Conservation (phyloP, 805 yeast genomes). For the Cyberlindnera bimundalis region DNA sequence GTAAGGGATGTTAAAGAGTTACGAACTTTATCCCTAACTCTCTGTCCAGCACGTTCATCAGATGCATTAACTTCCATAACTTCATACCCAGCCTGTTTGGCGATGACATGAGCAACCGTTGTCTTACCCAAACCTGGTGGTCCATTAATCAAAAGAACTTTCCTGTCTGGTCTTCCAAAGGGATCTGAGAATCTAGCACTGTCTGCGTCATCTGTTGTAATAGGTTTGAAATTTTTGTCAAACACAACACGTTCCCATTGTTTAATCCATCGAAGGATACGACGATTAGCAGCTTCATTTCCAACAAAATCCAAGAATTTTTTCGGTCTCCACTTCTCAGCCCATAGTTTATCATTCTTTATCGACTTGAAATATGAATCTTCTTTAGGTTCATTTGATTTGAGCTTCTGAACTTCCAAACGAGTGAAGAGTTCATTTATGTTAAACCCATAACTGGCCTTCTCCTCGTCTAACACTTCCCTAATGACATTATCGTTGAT, state of each 20-base stretch:
- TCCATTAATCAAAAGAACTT: constrained; percentile 76
- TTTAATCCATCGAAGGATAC: constrained; percentile 58
- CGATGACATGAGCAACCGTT: constrained; percentile 78
- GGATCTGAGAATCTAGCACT: constrained; percentile 37
- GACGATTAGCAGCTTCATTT: constrained; percentile 60
- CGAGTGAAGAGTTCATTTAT: constrained; percentile 34
- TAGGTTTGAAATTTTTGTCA: constrained; percentile 38
- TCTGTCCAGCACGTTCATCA: constrained; percentile 65
- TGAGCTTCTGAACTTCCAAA: constrained; percentile 27
- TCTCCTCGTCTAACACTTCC: constrained; percentile 1
- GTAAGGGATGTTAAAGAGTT: constrained; percentile 66
- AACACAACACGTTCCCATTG: constrained; percentile 64
- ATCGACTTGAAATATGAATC: constrained; percentile 3
- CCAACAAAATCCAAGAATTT: constrained; percentile 66
- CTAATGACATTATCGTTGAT: neutral
- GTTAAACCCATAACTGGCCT: constrained; percentile 34
- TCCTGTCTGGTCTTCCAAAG: constrained; percentile 54
- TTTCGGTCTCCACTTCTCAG: constrained; percentile 67
- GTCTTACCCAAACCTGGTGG: constrained; percentile 96
- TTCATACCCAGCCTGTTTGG: constrained; percentile 76
- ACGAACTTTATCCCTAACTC: constrained; percentile 49
- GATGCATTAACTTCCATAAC: constrained; percentile 85
- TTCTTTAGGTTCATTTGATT: neutral
- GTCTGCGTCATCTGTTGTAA: constrained; percentile 13
- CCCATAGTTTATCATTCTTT: constrained; percentile 34